Percentiles rank a stretch among this genome's conserved stretches.
Conservation (phyloP, 768 basidiomycete genomes). For the Chalciporus chontae region DNA sequence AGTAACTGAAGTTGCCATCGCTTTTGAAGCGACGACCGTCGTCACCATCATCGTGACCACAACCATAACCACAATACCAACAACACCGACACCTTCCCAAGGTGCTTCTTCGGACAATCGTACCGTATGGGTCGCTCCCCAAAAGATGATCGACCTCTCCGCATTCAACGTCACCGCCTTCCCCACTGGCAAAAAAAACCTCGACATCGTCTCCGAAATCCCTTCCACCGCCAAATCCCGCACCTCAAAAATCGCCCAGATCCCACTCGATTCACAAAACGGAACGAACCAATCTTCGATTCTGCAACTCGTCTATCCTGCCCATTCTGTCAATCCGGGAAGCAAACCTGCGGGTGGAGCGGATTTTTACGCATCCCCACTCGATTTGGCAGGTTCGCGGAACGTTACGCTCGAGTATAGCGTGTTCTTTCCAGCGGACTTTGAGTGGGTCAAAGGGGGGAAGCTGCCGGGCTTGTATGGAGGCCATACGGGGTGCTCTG, state of each 20-base stretch:
- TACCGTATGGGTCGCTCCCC: slow-evolving; percentile 49
- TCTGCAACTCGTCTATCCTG: slow-evolving; percentile 67
- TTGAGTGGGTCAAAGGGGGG: slow-evolving; percentile 77
- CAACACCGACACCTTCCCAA: neutral
- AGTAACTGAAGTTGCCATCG: slow-evolving; percentile 9
- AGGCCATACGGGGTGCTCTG: slow-evolving; percentile 64
- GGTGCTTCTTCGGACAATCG: slow-evolving; percentile 11
- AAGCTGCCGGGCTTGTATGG: slow-evolving; percentile 84
- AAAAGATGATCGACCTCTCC: slow-evolving; percentile 53
- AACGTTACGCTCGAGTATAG: slow-evolving; percentile 64
- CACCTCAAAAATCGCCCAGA: slow-evolving; percentile 12
- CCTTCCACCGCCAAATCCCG: slow-evolving; percentile 35
- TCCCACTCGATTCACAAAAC: slow-evolving; percentile 2
- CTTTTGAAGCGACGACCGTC: slow-evolving; percentile 7
- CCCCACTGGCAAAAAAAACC: slow-evolving; percentile 50
- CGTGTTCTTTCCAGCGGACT: slow-evolving; percentile 72
- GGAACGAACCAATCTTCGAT: slow-evolving; percentile 37
- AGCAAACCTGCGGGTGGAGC: slow-evolving; percentile 65
- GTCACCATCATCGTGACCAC: slow-evolving; percentile 9
- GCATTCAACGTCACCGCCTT: slow-evolving; percentile 59
- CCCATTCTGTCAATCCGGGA: slow-evolving; percentile 64
- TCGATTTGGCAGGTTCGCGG: slow-evolving; percentile 41
- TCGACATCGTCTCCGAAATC: slow-evolving; percentile 51
- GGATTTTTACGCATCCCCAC: slow-evolving; percentile 58
- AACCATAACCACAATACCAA: slow-evolving; percentile 7